Base-by-base conservation (phyloP, 129 eudicot genomes). In the Silybum marianum region DNA sequence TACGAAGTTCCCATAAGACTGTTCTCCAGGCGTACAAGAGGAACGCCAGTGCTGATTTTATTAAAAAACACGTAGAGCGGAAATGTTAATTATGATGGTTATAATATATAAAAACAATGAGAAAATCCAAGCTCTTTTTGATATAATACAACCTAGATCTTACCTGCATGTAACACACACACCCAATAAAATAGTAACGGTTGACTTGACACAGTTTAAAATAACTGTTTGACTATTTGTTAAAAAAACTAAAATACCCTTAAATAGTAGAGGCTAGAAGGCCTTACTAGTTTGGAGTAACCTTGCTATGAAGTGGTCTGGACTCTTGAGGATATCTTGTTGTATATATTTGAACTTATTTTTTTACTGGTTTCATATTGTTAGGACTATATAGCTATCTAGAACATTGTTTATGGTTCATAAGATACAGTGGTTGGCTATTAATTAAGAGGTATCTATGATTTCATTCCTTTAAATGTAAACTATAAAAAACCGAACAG, bases 1-100 rank as follows among this genome's bases (percentile, higher is more conserved):
- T 92, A 34, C 66, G 66, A 23, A 94, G 88, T 81, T 94, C 98
- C 97, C 95, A 94, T 66, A 92, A 71, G 81, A 94, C 93, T 3
- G 88, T 80, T 85, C 97, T 87, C 97, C 97, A 90, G 0, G 93
- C 73, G 39, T 90, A 94, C 44, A 86, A 46, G 70, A 86, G 80
- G 79, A 90, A 88, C 24, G 82, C 85, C 78, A 89, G 28, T 34
- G 92, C 97, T 94, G 91, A 54, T 12, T 18, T 42, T 9, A 40
- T 32, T 32, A 23, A 71, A 44, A 9, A 74, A 75, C 54, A 44
- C 16, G 4, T 11, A 44, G 1, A 65, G 19, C 14, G 46, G 13
- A 65, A 62, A 81, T 30, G 62, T 89, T 67, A 84, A 34, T 67
- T 30, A 48, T 24, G 19, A 62, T 65, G 26, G 14, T 46, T 32